Evolutionary conservation across 2,329 filamentous ascomycete species (phyloP), one percentile per base, ranked within the genome.

Genomic region (Dactylonectria estremocensis): DNA sequence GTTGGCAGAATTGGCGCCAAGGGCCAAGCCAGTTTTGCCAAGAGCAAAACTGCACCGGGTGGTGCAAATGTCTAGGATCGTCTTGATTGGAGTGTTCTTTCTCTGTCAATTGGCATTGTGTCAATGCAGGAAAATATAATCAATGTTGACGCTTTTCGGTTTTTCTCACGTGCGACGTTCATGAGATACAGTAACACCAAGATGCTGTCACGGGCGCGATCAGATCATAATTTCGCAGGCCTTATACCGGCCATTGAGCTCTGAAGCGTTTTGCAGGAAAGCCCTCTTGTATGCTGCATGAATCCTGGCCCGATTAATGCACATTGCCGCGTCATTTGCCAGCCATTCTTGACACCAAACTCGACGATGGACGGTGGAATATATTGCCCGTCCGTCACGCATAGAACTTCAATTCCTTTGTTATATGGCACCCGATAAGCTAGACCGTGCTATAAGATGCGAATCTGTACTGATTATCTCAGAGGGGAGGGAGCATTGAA

Each of bases 31-130:
- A 52, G 49, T 64, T 35, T 63, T 20, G 74, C 74, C 74, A 76
- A 76, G 74, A 69, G 60, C 35, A 31, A 64, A 73, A 67, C 63
- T 55, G 52, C 69, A 76, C 74, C 69, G 28, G 68, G 72, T 75
- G 71, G 74, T 76, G 72, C 46, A 68, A 75, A 76, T 68, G 33
- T 61, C 24, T 16, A 40, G 10, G 40, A 20, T 28, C 46, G 46
- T 53, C 43, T 24, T 48, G 57, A 53, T 58, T 11, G 43, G 16
- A 31, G 18, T 22, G 53, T 8, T 16, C 13, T 53, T 16, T 57
- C 28, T 53, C 22, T 37, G 22, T 35, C 18, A 13, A 13, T 11
- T 18, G 50, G 31, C 35, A 37, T 53, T n/a, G 8, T 35, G 20
- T 18, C 31, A 10, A 53, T 14, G 33, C n/a, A 14, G 50, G 22